These are phyloP conservation scores for Alternaria brassicicola DNA, from an alignment of 2,329 filamentous ascomycete species.

Conservation along the genomic window DNA sequence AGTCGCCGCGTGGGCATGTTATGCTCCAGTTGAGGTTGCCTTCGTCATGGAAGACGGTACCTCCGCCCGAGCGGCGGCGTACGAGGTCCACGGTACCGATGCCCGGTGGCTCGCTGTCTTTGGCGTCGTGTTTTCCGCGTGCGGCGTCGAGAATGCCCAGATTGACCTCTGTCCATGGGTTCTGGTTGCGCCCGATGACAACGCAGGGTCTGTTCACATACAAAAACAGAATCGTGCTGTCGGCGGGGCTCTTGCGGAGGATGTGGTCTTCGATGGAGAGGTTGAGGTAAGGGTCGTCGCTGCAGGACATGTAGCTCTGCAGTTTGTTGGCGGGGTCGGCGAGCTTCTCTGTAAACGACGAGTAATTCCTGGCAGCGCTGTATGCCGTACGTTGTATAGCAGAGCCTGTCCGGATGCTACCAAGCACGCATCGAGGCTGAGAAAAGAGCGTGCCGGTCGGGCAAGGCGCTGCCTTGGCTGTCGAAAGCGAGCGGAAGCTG, in stretches of 20 bases:
- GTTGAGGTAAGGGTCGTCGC: constrained; percentile 81
- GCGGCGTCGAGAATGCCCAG: constrained; percentile 64
- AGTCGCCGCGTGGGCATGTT: constrained; percentile 76
- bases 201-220: constrained; percentile 89
- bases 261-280: constrained; percentile 93
- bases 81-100: constrained; percentile 67
- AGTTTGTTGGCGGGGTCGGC: constrained; percentile 43
- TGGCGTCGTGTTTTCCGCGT: constrained; percentile 20
- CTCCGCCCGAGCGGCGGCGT: constrained; percentile 84
- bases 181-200: constrained; percentile 94
- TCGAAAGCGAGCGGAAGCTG: background rate
- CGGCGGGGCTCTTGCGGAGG: constrained; percentile 72
- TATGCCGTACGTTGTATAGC: background rate
- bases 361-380: constrained; percentile 13
- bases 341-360: constrained; percentile 40
- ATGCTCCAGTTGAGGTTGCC: constrained; percentile 97
- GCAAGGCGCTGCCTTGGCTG: background rate
- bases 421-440: background rate
- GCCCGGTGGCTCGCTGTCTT: constrained; percentile 46
- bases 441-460: background rate
- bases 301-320: constrained; percentile 58
- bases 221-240: constrained; percentile 80
- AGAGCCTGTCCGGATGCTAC: background rate
- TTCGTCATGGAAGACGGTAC: constrained; percentile 89
- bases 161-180: constrained; percentile 93